Evolutionary conservation across 352 stramenopile genomes (phyloP).

Genomic region (Globisporangium sylvaticum): DNA sequence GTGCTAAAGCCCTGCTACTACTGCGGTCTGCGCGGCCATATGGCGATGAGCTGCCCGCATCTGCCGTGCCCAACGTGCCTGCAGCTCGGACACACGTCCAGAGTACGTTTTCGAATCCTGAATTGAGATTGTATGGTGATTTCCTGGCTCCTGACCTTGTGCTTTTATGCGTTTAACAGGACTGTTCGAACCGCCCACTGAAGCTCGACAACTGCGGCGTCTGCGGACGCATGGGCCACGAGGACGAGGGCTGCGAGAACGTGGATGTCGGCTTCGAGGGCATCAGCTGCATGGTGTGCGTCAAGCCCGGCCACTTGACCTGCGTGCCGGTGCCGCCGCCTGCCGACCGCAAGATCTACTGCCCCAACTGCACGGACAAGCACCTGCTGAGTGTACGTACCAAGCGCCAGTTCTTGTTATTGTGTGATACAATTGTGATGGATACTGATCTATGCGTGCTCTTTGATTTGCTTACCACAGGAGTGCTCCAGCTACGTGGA

Average conservation of each 20-base stretch:
- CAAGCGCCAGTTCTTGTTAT: too few relatives aligned
- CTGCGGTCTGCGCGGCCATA: slow-evolving; percentile 69
- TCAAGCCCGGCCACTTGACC: slow-evolving; percentile 53
- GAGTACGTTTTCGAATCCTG: slow-evolving; percentile 23
- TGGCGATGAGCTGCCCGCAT: slow-evolving; percentile 61
- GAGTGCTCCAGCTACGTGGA: slow-evolving; percentile 43
- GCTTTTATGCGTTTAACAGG: slow-evolving; percentile 18
- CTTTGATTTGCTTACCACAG: slow-evolving; percentile 8
- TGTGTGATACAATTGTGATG: too few relatives aligned
- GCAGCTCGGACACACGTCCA: slow-evolving; percentile 61
- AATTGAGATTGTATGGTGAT: neutral
- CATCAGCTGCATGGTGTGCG: slow-evolving; percentile 77
- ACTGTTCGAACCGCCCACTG: slow-evolving; percentile 53
- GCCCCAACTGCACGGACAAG: slow-evolving; percentile 55
- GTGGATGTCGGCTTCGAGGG: slow-evolving; percentile 19
- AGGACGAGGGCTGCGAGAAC: slow-evolving; percentile 38
- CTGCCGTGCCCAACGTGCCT: slow-evolving; percentile 65
- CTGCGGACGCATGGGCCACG: slow-evolving; percentile 58
- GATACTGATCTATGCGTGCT: neutral
- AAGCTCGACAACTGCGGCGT: slow-evolving; percentile 36
- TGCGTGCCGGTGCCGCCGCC: slow-evolving; percentile 64
- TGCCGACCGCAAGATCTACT: slow-evolving; percentile 68
- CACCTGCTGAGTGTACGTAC: slow-evolving; percentile 36
- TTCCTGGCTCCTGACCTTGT: neutral
- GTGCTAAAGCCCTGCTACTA: slow-evolving; percentile 77